phyloP scores from a whole-genome alignment of 768 basidiomycete species.

The Strobilomyces confusus region DNA sequence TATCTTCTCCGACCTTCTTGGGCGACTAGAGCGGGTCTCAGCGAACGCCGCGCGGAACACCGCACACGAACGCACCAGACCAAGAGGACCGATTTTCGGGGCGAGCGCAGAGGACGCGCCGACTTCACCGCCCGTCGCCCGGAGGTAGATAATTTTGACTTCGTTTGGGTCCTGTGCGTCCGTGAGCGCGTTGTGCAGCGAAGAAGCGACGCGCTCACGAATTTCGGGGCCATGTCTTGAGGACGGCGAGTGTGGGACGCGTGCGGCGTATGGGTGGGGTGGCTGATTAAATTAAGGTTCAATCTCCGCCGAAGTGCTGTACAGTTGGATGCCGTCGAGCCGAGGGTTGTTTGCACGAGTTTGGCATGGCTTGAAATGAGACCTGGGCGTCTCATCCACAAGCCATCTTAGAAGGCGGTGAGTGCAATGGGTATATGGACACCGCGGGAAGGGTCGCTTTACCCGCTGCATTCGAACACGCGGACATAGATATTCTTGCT shows the following conservation, averaged over 20 bases:
- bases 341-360: slow-evolving; percentile 33
- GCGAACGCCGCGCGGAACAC: not conserved
- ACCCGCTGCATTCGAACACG: slow-evolving; percentile 81
- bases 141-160: slow-evolving; percentile 98
- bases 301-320: slow-evolving; percentile 51
- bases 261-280: slow-evolving; percentile 7
- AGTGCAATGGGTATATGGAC: slow-evolving; percentile 81
- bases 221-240: slow-evolving; percentile 70
- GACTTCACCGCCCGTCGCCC: slow-evolving; percentile 98
- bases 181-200: slow-evolving; percentile 1
- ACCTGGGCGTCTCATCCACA: slow-evolving; percentile 12
- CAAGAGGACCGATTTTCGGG: slow-evolving; percentile 99
- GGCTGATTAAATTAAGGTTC: slow-evolving; percentile 49
- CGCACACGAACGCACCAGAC: slow-evolving; percentile 67
- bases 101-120: slow-evolving; percentile 98
- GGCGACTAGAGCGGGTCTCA: slow-evolving; percentile 65
- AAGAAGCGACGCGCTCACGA: slow-evolving; percentile 43
- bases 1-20: slow-evolving; percentile 99
- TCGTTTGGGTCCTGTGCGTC: slow-evolving; percentile 88
- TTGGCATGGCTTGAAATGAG: slow-evolving; percentile 24
- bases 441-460: slow-evolving; percentile 71
- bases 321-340: slow-evolving; percentile 38
- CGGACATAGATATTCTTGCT: slow-evolving; percentile 77
- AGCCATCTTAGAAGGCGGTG: slow-evolving; percentile 26
- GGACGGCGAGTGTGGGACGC: slow-evolving; percentile 8